Conservation (phyloP, 306 rosid species). For the Casuarina glauca region DNA sequence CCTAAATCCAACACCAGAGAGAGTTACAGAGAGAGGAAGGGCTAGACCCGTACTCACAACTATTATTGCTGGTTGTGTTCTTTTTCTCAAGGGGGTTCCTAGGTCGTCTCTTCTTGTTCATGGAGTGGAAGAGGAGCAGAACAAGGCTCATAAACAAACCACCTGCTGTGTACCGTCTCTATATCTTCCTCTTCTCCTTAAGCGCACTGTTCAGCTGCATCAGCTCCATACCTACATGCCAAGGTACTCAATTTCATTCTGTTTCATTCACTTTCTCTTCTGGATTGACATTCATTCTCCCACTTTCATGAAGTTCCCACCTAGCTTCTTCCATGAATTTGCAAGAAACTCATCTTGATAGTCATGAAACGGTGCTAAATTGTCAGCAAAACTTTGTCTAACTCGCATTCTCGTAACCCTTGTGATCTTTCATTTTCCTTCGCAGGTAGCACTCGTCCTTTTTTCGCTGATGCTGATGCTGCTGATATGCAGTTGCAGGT, state of each 20-base stretch:
- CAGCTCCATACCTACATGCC: slow-evolving; percentile 36
- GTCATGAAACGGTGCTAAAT: background rate
- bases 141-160: slow-evolving; percentile 31
- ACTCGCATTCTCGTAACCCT: background rate
- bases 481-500: slow-evolving; percentile 58
- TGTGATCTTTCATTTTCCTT: background rate
- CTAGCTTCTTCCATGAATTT: background rate
- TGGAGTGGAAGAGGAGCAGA: slow-evolving; percentile 68
- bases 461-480: slow-evolving; percentile 36
- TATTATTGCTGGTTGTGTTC: too few relatives aligned
- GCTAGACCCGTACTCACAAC: slow-evolving; percentile 22
- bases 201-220: slow-evolving; percentile 39
- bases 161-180: slow-evolving; percentile 23
- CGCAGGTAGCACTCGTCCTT: slow-evolving; percentile 51
- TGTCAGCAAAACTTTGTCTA: background rate
- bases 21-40: slow-evolving; percentile 12
- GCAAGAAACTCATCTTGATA: background rate
- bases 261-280: slow-evolving; percentile 4
- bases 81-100: background rate
- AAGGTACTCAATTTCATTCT: slow-evolving; percentile 42
- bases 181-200: slow-evolving; percentile 37
- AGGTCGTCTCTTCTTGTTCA: slow-evolving; percentile 33
- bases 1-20: background rate
- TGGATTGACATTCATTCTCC: background rate
- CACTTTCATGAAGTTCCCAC: background rate